phyloP scores from a whole-genome alignment of 1,284 basidiomycete species.

The Cystobasidium pallidum region DNA sequence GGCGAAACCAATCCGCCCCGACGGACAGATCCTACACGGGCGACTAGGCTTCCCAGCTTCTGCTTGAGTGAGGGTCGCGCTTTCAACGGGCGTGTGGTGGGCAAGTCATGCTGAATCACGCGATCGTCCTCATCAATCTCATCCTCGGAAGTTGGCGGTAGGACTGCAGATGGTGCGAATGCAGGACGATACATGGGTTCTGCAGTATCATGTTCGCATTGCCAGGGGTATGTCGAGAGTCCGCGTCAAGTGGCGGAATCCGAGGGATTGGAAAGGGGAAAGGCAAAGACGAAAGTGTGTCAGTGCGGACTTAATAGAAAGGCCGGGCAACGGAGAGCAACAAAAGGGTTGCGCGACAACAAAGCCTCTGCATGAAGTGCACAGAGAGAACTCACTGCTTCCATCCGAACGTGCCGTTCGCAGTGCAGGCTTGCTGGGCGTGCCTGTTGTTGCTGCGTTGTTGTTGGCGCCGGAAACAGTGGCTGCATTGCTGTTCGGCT shows the following conservation, averaged over 20 bases:
- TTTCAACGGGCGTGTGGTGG: conserved; percentile 35
- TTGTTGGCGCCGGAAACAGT: neutral
- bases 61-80: conserved; percentile 41
- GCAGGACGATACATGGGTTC: conserved; percentile 41
- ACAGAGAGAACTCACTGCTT: conserved; percentile 4
- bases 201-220: conserved; percentile 6
- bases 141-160: conserved; percentile 33
- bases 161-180: conserved; percentile 40
- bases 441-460: neutral
- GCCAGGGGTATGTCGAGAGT: neutral
- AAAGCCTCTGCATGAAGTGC: neutral
- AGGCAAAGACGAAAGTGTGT: conserved; percentile 7
- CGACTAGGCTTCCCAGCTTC: conserved; percentile 39
- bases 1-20: conserved; percentile 18
- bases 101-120: conserved; percentile 41
- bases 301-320: conserved; percentile 5
- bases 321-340: neutral
- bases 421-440: conserved; percentile 20
- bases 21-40: conserved; percentile 33
- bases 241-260: neutral
- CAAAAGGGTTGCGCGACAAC: neutral
- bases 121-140: conserved; percentile 35
- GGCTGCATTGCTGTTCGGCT: conserved; percentile 13
- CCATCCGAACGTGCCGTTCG: conserved; percentile 8
- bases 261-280: neutral